Base-by-base conservation (phyloP, 371 early-diverging fungal genomes). In the Parasitella parasitica region DNA sequence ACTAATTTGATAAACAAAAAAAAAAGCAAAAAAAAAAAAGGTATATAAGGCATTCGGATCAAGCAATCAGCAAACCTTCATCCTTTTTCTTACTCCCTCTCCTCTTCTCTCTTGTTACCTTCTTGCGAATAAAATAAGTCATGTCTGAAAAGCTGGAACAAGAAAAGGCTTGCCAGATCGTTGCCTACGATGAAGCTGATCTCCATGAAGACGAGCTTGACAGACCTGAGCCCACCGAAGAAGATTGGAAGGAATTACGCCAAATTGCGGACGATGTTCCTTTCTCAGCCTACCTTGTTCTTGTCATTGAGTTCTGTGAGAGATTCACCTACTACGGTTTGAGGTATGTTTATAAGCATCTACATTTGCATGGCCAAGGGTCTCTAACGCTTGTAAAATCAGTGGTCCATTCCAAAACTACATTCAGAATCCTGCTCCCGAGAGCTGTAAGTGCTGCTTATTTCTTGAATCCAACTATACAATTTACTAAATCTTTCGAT, bases 241-340 rank as follows among this genome's bases (percentile, higher is more conserved):
- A 77, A 57, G 78, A 80, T 18, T 76, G 76, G 74, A 63, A 61
- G 22, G 58, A 62, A 0, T 57, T 77, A 9, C 70, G 70, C 41
- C 73, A 77, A 60, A 71, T 77, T 8, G 64, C 74, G 28, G 81
- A 80, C 49, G n/a, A 37, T 13, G 36, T 80, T 13, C 81, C 81
- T 35, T 15, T 58, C 12, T 67, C 81, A 49, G 81, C 81, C 28
- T 80, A 66, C 27, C 72, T 80, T 37, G 78, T 77, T 48, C 70
- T 80, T 50, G 24, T 76, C 28, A 72, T 80, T 54, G 81, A 80
- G 64, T 77, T 80, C 58, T 77, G 81, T 61, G 91, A 91, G 71
- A 86, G 91, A 54, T 90, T 91, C 66, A 80, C 92, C 16, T 92
- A 83, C 78, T 91, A 91, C 24, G 63, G 46, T 16, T 18, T 34